Evolutionary conservation across 768 basidiomycete species (phyloP).

Genomic region (Amanita subjunquillea): DNA sequence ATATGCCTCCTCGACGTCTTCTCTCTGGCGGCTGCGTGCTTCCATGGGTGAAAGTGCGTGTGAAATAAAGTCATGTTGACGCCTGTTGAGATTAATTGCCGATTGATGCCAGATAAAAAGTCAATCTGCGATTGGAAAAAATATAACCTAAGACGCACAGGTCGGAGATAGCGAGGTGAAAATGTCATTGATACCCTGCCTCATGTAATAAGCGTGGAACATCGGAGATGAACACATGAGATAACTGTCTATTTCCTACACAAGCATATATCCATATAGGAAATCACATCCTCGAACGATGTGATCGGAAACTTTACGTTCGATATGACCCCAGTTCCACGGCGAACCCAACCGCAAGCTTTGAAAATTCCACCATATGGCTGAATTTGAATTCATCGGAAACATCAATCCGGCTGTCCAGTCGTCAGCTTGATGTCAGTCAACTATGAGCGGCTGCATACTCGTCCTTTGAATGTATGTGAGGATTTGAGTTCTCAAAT

Average conservation of each 20-base stretch:
- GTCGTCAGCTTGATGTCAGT: conserved; percentile 7
- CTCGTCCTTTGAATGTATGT: conserved; percentile 80
- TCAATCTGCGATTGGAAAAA: not conserved
- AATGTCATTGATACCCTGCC: not conserved
- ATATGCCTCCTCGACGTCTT: conserved; percentile 51
- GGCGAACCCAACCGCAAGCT: conserved; percentile 70
- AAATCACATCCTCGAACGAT: not conserved
- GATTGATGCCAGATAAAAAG: not conserved
- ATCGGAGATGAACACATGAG: not conserved
- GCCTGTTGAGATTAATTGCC: not conserved
- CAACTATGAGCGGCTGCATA: conserved; percentile 26
- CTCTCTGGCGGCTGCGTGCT: conserved; percentile 32
- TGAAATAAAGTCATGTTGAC: not conserved
- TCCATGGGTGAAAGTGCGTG: conserved; percentile 10
- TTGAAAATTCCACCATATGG: conserved; percentile 87
- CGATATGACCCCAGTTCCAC: conserved; percentile 58
- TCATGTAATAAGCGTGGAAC: not conserved
- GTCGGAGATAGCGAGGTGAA: not conserved
- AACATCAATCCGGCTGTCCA: conserved; percentile 65
- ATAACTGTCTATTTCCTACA: not conserved
- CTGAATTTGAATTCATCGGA: conserved; percentile 84
- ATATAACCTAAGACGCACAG: not conserved
- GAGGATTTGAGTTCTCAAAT: conserved; percentile 69
- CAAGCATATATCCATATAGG: not conserved
- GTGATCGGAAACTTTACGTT: conserved; percentile 14